Evolutionary conservation across 352 stramenopile species (phyloP).

Genomic region (Phytophthora aleatoria): DNA sequence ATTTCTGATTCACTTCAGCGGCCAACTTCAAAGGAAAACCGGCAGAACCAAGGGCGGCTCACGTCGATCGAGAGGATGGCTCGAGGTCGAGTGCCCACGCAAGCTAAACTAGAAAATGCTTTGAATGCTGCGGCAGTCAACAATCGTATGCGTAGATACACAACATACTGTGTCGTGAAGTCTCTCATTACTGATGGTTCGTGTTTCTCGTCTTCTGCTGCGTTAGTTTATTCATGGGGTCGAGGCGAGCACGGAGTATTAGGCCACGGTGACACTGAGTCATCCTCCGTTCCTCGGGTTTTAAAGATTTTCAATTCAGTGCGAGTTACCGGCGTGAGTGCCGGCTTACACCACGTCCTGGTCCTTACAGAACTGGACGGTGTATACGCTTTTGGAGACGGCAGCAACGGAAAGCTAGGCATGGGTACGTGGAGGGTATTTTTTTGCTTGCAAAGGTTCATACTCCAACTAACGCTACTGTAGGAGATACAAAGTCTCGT

Average conservation of each 20-base stretch:
- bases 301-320: conserved; percentile 64
- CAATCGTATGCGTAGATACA: conserved; percentile 24
- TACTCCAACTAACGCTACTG: conserved; percentile 1
- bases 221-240: conserved; percentile 74
- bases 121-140: conserved; percentile 36
- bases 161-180: neutral
- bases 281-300: conserved; percentile 44
- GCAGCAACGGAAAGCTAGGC: conserved; percentile 65
- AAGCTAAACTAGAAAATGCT: conserved; percentile 25
- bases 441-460: neutral
- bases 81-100: conserved; percentile 11
- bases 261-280: conserved; percentile 53
- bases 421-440: conserved; percentile 40
- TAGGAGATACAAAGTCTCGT: conserved; percentile 52
- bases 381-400: conserved; percentile 74
- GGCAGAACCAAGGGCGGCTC: conserved; percentile 15
- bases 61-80: conserved; percentile 34
- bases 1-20: conserved; percentile 17
- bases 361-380: conserved; percentile 73
- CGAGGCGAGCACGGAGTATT: conserved; percentile 64
- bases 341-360: conserved; percentile 66
- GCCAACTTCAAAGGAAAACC: conserved; percentile 23
- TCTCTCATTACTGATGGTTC: neutral
- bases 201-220: neutral
- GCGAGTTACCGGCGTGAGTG: conserved; percentile 55